Evolutionary conservation across 2,329 filamentous ascomycete genomes (phyloP), one percentile per base, ranked within the genome.

Genomic region (Mycogone perniciosa): DNA sequence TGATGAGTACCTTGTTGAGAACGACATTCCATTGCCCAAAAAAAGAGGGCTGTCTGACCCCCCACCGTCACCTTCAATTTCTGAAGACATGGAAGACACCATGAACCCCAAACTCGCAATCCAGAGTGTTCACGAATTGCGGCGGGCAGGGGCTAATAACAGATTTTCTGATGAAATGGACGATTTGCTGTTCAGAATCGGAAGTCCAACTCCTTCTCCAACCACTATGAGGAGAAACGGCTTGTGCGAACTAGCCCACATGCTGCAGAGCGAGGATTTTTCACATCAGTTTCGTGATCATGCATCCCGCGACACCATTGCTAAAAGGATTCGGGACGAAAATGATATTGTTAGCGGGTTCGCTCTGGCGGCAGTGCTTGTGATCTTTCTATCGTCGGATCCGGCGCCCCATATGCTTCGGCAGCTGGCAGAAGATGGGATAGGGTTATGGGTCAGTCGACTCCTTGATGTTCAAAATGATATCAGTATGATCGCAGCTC

Each of bases 231-330:
- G 82, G 55, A 73, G 82, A 48, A 76, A 76, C 47, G 80, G 80
- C 1, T 67, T 86, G 39, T 66, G 85, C 4, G 82, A 86, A 55
- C 64, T 86, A 39, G 76, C 76, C 1, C 72, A 76, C 41, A 82
- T 81, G 59, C 71, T 85, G 39, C 76, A 77, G 44, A 72, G 84
- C 45, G 82, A 83, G 59, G 73, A 73, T 1, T 90, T 88, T 59
- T 72, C 81, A 30, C 74, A 76, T 13, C 84, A 87, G 54, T 90
- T 96, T 59, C 76, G 86, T 20, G 84, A 90, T 54, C 84, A 89
- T 57, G 81, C 82, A 6, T 81, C 86, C 50, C 86, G 89, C 54
- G 77, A 82, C 48, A 79, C 79, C 31, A 73, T 96, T 11, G 79
- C 89, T 47, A 74, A 79, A 41, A 77, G 80, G 39, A 72, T 87